Percentiles rank a stretch among this genome's conserved stretches.
Evolutionary conservation across 352 stramenopile species (phyloP).

Genomic region (Aphanomyces invadans): DNA sequence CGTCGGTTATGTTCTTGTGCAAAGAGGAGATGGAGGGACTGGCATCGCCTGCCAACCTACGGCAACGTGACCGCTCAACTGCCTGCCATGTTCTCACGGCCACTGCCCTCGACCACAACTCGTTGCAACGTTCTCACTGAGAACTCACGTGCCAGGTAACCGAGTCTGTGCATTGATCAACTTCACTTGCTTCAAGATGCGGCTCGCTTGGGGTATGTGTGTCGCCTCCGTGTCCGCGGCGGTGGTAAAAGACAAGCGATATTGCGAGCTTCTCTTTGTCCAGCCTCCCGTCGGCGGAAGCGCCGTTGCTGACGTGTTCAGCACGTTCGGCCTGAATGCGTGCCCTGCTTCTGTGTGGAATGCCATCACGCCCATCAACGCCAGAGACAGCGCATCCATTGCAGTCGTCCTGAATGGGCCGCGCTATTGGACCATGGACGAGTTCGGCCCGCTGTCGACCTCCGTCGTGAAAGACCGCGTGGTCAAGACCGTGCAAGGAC

Average conservation of each 20-base stretch:
- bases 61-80: too few relatives aligned
- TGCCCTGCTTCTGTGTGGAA: neutral
- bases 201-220: neutral
- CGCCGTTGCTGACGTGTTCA: neutral
- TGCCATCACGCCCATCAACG: slow-evolving; percentile 9
- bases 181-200: neutral
- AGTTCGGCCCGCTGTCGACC: neutral
- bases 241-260: neutral
- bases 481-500: neutral
- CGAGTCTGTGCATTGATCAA: slow-evolving; percentile 36
- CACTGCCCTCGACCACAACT: too few relatives aligned
- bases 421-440: slow-evolving; percentile 3
- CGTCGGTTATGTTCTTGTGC: too few relatives aligned
- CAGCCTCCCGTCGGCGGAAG: neutral
- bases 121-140: neutral
- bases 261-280: slow-evolving; percentile 10
- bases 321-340: neutral
- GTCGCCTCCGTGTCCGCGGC: neutral
- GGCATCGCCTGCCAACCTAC: too few relatives aligned
- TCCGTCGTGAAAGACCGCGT: neutral
- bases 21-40: too few relatives aligned
- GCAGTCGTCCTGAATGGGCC: neutral
- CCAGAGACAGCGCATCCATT: neutral
- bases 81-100: too few relatives aligned
- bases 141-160: neutral